Evolutionary conservation across 371 early-diverging fungal species (phyloP), one percentile per base, ranked within the genome.

Genomic region (Batkoa obscura): DNA sequence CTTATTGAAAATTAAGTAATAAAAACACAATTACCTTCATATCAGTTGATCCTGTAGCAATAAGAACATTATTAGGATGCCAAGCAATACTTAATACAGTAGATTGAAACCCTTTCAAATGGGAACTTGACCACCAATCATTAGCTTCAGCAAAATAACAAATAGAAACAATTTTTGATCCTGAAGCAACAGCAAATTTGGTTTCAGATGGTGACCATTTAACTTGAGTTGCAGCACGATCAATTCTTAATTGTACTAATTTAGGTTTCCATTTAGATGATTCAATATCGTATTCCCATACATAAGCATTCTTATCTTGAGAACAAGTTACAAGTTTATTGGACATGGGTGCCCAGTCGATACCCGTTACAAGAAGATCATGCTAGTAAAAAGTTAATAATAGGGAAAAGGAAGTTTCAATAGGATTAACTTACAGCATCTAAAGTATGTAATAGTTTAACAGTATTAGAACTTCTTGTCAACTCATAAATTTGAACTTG

Each of bases 221-320:
- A 15, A 88, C 94, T 71, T 71, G 81, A 10, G 95, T 96, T 0
- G 98, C 98, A 17, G 95, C 95, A 45, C 96, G 84, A 75, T 93
- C 88, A 68, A 96, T 85, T 57, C 95, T 86, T 56, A 97, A 69
- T 36, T 92, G 76, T 17, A 97, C 98, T 41, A 96, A 74, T 33
- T 86, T 88, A 34, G 92, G 95, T 66, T 86, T 86, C 96, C 96
- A 97, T 23, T 23, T 23, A 35, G 59, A 60, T 39, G 71, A 66
- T 6, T 58, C 53, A 0, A 64, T 63, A 57, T 90, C 91, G 39
- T 78, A 69, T 2, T 79, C 84, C 97, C 97, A 97, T 35, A 97
- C 98, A 66, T 95, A 97, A 15, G 95, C 96, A 65, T 97, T 96
- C 59, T 93, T 81, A 70, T 97, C 98, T 73, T 95, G 95, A 50